Evolutionary conservation across 331 rosid species (phyloP), one percentile per base, ranked within the genome.

Genomic region (Acacia pycnantha): DNA sequence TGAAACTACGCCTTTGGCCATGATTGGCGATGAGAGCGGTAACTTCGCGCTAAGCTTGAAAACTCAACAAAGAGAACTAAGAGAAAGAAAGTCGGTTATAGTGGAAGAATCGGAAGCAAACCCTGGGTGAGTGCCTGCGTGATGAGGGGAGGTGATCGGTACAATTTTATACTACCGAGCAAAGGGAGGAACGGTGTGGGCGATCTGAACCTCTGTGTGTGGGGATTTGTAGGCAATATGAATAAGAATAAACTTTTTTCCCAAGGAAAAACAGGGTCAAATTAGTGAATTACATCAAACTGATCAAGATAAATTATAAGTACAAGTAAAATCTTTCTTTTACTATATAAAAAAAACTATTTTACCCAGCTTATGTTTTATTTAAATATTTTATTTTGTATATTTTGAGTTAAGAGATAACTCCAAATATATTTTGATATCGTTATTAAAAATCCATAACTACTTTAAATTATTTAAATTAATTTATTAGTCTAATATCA

Each of bases 1-100:
- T 3, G 98, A 93, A 73, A 95, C 84, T 11, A 93, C 98, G 41
- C 90, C 89, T 73, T 90, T 87, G 9, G 89, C 91, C 98, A 95
- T 93, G 24, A 86, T 67, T 65, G 48, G 26, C 16, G 51, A 70
- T 19, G 50, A 53, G 31, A 59, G 70, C 29, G 29, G 37, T 12
- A 71, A 76, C 65, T 78, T 70, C 68, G 73, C 74, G 69, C 58
- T 37, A 22, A 10, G 44, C 4, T 67, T 6, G 51, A 24, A 14
- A 44, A 73, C 76, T 31, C 43, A 48, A 61, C 29, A 43, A 74
- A 47, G 33, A 75, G 10, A 21, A 31, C 21, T 1, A 6, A 9
- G 19, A 46, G 15, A 58, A 35, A 77, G 0, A 18, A 21, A 85
- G 65, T 41, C 14, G 19, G 41, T 51, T 11, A 29, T 47, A 5